These are phyloP conservation scores for Rhodosporidiobolus sp. DNA, from an alignment of 768 basidiomycete genomes.

Conservation along the genomic window DNA sequence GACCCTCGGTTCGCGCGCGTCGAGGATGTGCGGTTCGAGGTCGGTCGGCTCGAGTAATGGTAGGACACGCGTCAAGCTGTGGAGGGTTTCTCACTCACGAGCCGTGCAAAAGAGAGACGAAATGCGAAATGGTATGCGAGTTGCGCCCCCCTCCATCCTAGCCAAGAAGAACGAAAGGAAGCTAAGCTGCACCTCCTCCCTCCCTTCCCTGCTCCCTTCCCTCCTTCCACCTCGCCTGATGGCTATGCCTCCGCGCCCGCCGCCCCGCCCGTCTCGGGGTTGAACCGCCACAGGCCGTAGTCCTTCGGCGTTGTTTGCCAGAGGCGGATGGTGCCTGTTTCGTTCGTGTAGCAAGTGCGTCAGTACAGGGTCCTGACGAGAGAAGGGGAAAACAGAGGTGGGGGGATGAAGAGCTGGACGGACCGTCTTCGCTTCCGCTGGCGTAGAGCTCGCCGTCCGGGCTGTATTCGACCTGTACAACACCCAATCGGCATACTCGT, in stretches of 20 bases:
- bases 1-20: too few species aligned
- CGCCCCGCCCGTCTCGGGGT: slow-evolving; percentile 1
- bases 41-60: too few species aligned
- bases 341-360: slow-evolving; percentile 31
- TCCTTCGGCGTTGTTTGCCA: slow-evolving; percentile 87
- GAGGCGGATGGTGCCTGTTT: slow-evolving; percentile 80
- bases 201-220: too few species aligned
- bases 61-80: too few species aligned
- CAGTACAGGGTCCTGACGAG: slow-evolving; percentile 65
- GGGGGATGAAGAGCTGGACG: slow-evolving; percentile 28
- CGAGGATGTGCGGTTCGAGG: too few species aligned
- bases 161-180: too few species aligned
- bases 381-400: slow-evolving; percentile 1
- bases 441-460: slow-evolving; percentile 98
- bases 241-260: neutral
- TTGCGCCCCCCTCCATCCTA: too few species aligned
- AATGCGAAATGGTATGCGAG: too few species aligned
- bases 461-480: slow-evolving; percentile 55
- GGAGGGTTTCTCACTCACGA: too few species aligned
- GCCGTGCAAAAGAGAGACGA: too few species aligned
- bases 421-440: slow-evolving; percentile 77
- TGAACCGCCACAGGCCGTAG: slow-evolving; percentile 69
- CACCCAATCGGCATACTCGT: too few species aligned
- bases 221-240: neutral
- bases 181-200: too few species aligned